Evolutionary conservation across 1,139 yeast genomes (phyloP), one percentile per base, ranked within the genome.

Genomic region (Yamadazyma songkhlaensis): DNA sequence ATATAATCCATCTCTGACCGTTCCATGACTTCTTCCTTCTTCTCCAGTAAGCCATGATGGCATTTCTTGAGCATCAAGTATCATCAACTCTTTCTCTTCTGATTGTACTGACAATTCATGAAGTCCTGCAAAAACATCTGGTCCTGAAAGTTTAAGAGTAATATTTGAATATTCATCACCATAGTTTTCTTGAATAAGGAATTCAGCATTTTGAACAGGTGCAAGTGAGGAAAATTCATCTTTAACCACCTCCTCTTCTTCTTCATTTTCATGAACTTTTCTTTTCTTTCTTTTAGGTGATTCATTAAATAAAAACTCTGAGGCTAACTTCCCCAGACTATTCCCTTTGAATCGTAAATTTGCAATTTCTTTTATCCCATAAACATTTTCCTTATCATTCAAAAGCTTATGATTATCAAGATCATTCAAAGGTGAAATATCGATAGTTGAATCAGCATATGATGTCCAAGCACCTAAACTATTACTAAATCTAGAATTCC

Each of bases 21-120:
- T 51, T 0, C 88, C 88, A 31, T 74, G 44, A 36, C 57, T 57
- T 8, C 55, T 54, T 1, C 81, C 85, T 46, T 81, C 83, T 54
- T 85, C 92, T 2, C 96, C 96, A 2, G 95, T 81, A 30, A 87
- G 55, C 90, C 90, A 87, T 13, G 77, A 72, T 0, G 96, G 96
- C 22, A 85, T 59, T 1, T 53, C 64, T 11, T 65, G 60, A 0
- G 85, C 76, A 48, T 84, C 74, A 2, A 82, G 53, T 0, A 72
- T 50, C 32, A 75, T 78, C 11, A 63, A 50, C 4, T 67, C 49
- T 13, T 50, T 42, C 13, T 57, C 55, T 1, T 49, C 39, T 2
- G 62, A 49, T 11, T 32, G 29, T 1, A 59, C 79, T n/a, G 89
- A 77, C 26, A 87, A 63, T 48, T 84, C 82, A 54, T 85, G 89